Evolutionary conservation across 2,329 filamentous ascomycete genomes (phyloP), one percentile per base, ranked within the genome.

Genomic region (Leptographium galeiforme): DNA sequence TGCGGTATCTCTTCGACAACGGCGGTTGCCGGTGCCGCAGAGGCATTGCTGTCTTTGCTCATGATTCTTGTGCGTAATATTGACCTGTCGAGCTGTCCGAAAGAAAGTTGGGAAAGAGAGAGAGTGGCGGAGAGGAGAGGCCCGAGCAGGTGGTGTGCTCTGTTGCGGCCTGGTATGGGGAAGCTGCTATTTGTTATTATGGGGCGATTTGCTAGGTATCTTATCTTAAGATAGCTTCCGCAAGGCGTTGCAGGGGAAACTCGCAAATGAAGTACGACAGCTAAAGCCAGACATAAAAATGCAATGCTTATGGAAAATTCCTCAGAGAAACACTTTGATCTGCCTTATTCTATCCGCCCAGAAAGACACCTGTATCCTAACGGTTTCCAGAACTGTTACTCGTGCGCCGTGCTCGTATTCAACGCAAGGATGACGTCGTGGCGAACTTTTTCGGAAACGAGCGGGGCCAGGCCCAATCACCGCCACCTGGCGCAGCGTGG

Each of bases 401-500:
- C 5, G 25, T 25, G 5, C 25, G 25, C 25, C 5, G 25, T 25
- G 34, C 36, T 25, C 12, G 45, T 38, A 49, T 53, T 51, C 49
- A 25, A 25, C 36, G 32, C 16, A 30, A 19, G 19, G 36, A 59
- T 59, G 57, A 59, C 57, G 57, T 59, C 57, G 57, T 57, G 54
- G 56, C 52, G 40, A 56, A 49, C 25, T 25, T 54, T 44, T 55
- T 46, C 50, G 32, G 48, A 34, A 33, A 46, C 41, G 43, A 48
- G 51, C 30, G 43, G 51, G 7, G 4, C 8, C 11, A 19, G 10
- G 33, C 36, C 43, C 48, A 48, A 51, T 49, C 53, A 46, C 14
- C 32, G 39, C 44, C 45, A 32, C 8, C 33, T 48, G 45, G 45
- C 19, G 50, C 34, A 33, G 34, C 47, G 32, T 48, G 45, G 32